Evolutionary conservation across 192 early-diverging fungal species (phyloP).

Genomic region (Linnemannia schmuckeri): DNA sequence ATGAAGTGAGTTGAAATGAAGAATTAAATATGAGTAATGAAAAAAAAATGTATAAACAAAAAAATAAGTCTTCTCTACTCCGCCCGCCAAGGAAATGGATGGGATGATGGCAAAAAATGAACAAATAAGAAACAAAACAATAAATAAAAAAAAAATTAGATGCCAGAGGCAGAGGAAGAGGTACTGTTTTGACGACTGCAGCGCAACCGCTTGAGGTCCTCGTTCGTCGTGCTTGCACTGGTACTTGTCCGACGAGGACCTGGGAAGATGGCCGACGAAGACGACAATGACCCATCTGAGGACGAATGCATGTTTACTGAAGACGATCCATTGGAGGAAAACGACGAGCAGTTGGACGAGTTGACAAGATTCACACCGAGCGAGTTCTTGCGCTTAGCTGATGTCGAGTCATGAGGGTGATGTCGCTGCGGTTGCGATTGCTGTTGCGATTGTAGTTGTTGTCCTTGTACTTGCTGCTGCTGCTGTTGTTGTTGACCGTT

Average conservation of each 20-base stretch:
- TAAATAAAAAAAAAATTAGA: conserved; percentile 6
- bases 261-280: conserved; percentile 47
- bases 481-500: conserved; percentile 6
- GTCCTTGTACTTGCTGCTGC: not conserved
- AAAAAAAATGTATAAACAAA: not conserved
- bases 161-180: conserved; percentile 27
- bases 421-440: not conserved
- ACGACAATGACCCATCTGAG: conserved; percentile 17
- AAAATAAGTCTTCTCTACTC: not conserved
- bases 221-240: conserved; percentile 47
- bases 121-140: conserved; percentile 1
- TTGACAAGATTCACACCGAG: conserved; percentile 24
- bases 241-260: conserved; percentile 51
- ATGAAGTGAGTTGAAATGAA: no score
- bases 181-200: conserved; percentile 54
- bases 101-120: not conserved
- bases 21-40: not conserved
- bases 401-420: conserved; percentile 29
- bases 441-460: not conserved
- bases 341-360: conserved; percentile 32
- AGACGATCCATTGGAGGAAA: conserved; percentile 28
- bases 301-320: conserved; percentile 15
- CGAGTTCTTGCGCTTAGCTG: conserved; percentile 46
- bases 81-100: not conserved
- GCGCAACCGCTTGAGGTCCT: conserved; percentile 49